Conservation (phyloP, 2,329 filamentous ascomycete species). For the Oidium heveae region DNA sequence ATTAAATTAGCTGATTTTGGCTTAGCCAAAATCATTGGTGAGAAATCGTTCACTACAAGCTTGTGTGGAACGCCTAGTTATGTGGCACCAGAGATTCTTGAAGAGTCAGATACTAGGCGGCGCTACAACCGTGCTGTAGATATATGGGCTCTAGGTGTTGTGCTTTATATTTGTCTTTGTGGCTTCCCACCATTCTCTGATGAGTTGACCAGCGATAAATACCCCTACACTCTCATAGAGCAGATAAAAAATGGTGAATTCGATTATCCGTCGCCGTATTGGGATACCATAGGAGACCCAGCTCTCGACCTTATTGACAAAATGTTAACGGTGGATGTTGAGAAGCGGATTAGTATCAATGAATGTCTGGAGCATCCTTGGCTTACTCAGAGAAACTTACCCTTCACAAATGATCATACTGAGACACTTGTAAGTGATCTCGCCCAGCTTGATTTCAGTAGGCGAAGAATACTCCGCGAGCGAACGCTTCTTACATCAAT, state of each 20-base stretch:
- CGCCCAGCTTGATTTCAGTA: slow-evolving; percentile 56
- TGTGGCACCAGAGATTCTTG: slow-evolving; percentile 84
- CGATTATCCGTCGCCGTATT: slow-evolving; percentile 90
- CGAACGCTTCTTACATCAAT: slow-evolving; percentile 63
- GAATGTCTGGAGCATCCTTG: slow-evolving; percentile 81
- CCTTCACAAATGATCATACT: slow-evolving; percentile 52
- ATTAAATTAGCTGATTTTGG: slow-evolving; percentile 94
- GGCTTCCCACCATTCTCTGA: slow-evolving; percentile 95
- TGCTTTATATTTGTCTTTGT: slow-evolving; percentile 89
- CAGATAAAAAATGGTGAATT: slow-evolving; percentile 79
- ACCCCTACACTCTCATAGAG: slow-evolving; percentile 65
- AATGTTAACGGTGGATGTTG: slow-evolving; percentile 77
- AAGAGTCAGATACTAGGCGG: slow-evolving; percentile 45
- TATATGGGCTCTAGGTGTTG: slow-evolving; percentile 91
- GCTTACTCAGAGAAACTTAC: slow-evolving; percentile 38
- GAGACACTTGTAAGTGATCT: slow-evolving; percentile 80
- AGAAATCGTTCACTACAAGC: slow-evolving; percentile 93
- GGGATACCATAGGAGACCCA: slow-evolving; percentile 67
- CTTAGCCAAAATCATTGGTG: slow-evolving; percentile 91
- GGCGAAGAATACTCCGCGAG: slow-evolving; percentile 55
- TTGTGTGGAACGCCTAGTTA: slow-evolving; percentile 93
- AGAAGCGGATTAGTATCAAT: slow-evolving; percentile 66
- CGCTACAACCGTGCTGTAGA: slow-evolving; percentile 91
- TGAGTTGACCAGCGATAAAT: slow-evolving; percentile 57
- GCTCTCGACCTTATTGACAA: slow-evolving; percentile 79